Percentiles rank a stretch among this genome's conserved stretches.
Conservation (phyloP, 2,329 filamentous ascomycete genomes). For the Conoideocrella luteorostrata region DNA sequence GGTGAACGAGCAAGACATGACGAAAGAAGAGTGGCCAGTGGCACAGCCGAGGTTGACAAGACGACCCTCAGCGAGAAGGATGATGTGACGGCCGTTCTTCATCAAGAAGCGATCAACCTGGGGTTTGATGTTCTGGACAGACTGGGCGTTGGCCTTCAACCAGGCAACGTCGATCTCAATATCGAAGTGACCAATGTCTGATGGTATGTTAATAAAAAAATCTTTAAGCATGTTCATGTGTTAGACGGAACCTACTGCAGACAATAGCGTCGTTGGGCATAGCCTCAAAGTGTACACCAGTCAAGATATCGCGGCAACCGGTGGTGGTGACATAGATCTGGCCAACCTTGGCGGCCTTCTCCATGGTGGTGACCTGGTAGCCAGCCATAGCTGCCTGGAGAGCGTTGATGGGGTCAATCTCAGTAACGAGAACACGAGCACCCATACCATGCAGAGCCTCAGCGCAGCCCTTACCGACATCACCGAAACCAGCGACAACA, state of each 20-base stretch:
- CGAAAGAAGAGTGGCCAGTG: slow-evolving; percentile 98
- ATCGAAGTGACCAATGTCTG: slow-evolving; percentile 97
- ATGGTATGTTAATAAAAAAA: slow-evolving; percentile 8
- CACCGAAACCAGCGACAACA: slow-evolving; percentile 95
- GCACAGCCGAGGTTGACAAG: slow-evolving; percentile 99
- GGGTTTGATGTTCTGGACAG: slow-evolving; percentile 97
- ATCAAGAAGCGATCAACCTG: slow-evolving; percentile 98
- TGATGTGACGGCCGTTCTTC: slow-evolving; percentile 91
- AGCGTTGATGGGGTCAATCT: slow-evolving; percentile 99
- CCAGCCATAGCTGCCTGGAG: slow-evolving; percentile 97
- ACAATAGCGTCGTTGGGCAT: slow-evolving; percentile 99
- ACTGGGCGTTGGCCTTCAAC: slow-evolving; percentile 94
- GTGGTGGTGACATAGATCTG: slow-evolving; percentile 99
- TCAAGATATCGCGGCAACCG: slow-evolving; percentile 96
- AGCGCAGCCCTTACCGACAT: slow-evolving; percentile 98
- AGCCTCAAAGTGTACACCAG: slow-evolving; percentile 82
- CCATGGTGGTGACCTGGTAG: slow-evolving; percentile 96
- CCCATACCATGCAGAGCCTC: slow-evolving; percentile 95
- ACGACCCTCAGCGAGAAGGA: slow-evolving; percentile 96
- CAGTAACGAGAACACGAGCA: slow-evolving; percentile 91
- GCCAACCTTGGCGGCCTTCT: slow-evolving; percentile 79
- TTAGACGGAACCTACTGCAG: slow-evolving; percentile 70
- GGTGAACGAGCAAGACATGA: slow-evolving; percentile 99
- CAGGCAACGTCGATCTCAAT: slow-evolving; percentile 99
- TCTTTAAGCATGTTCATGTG: no score